Evolutionary conservation across 371 early-diverging fungal genomes (phyloP), one percentile per base, ranked within the genome.

Genomic region (Syncephalastrum sp.): DNA sequence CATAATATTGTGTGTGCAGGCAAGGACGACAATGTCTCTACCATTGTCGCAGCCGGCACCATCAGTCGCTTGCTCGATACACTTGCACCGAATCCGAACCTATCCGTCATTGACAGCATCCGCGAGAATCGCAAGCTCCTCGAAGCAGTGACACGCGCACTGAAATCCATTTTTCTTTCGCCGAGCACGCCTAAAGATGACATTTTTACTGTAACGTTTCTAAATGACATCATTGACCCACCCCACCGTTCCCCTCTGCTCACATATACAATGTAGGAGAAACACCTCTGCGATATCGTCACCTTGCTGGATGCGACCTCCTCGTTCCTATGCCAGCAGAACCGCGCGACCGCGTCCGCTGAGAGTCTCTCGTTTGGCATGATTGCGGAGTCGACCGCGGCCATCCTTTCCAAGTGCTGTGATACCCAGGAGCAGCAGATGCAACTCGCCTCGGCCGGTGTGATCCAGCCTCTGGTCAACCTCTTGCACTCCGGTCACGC

Each of bases 81-180:
- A 4, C 76, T 91, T 15, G 67, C 75, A 21, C 52, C 75, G n/a
- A 75, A 74, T n/a, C 60, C 52, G 33, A 60, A 72, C 25, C 70
- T 75, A 52, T 67, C 75, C 16, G 67, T 57, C 0, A 29, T 68
- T n/a, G 75, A 73, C 15, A 56, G 70, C 1, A 63, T 79, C n/a
- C 63, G 60, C 47, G 68, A 72, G 41, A 65, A 81, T 50, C 51
- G 75, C 47, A 78, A 81, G 49, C 62, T 91, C 57, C 68, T 90
- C 6, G 91, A 93, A 58, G 91, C 91, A 0, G 69, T 82, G 4
- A 86, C 88, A 3, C 65, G 91, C 42, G 90, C 91, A 17, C 61
- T 92, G 25, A 89, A 89, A 58, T 83, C 91, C 7, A 82, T 91
- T n/a, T 88, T 88, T 53, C 79, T 81, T 23, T 80, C 79, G 7